These are phyloP conservation scores for Cyclocybe cylindracea DNA, from an alignment of 768 basidiomycete genomes.

Conservation along the genomic window DNA sequence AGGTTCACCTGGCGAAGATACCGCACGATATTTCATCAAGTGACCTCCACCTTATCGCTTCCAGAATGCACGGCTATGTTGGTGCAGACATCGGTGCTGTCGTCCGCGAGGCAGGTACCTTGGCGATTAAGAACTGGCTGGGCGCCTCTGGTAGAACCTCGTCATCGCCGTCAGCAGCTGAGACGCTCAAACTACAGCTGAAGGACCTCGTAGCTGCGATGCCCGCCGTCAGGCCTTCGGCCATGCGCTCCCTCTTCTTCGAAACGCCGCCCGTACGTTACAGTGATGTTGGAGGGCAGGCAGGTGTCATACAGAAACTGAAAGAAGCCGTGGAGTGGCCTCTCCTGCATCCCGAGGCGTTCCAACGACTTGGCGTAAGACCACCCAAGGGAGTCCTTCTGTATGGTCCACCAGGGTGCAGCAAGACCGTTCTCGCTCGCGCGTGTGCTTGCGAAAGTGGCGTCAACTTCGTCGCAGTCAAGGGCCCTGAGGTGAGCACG, in stretches of 20 bases:
- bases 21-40: conserved; percentile 68
- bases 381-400: conserved; percentile 90
- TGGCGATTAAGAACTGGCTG: conserved; percentile 86
- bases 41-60: conserved; percentile 68
- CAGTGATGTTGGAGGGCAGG: conserved; percentile 89
- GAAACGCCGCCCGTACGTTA: conserved; percentile 83
- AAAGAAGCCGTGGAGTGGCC: conserved; percentile 97
- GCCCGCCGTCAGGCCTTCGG: conserved; percentile 84
- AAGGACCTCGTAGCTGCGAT: conserved; percentile 72
- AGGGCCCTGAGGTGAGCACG: conserved; percentile 86
- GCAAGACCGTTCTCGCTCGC: conserved; percentile 90
- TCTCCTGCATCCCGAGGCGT: conserved; percentile 80
- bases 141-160: conserved; percentile 22
- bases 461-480: conserved; percentile 95
- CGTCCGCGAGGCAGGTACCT: conserved; percentile 89
- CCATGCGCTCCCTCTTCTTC: conserved; percentile 91
- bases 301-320: conserved; percentile 77
- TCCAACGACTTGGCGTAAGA: conserved; percentile 81
- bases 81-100: conserved; percentile 94
- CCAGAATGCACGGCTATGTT: conserved; percentile 92
- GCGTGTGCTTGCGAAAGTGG: conserved; percentile 94
- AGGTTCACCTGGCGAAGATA: conserved; percentile 79
- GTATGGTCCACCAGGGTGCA: conserved; percentile 97
- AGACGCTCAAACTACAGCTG: conserved; percentile 44
- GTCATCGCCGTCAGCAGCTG: conserved; percentile 11